Base-by-base conservation (phyloP, 257 asterid genomes). In the Salvia hispanica region DNA sequence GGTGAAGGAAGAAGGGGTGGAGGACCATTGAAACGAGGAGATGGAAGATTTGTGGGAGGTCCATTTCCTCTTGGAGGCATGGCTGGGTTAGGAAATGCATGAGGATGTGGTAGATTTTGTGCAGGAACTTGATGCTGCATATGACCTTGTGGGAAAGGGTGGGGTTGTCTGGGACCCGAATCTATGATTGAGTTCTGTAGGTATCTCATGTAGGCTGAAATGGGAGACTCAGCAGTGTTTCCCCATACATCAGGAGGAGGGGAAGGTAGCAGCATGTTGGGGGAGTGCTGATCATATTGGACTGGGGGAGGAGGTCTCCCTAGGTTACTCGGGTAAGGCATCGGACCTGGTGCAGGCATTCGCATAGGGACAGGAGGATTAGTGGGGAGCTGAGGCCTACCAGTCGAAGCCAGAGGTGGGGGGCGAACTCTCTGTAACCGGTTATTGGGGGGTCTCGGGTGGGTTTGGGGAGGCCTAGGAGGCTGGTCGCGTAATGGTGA, bases 141-240 rank as follows among this genome's bases (percentile, higher is more conserved):
- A 56, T 64, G 75, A 50, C 69, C 58, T 66, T 77, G 86, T 42
- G 77, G 77, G 7, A 18, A 78, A 54, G 77, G 28, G 13, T 75
- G 80, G 31, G 70, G 67, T 34, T 81, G 89, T 45, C 79, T 25
- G 3, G 79, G 81, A 55, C 84, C 86, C 2, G 86, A 69, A 73
- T 89, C 94, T 11, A 79, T 66, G 56, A 92, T 74, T 7, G 95
- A 92, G 79, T 78, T 84, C 45, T 92, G 98, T 76, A 92, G 91
- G 76, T 89, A 87, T 0, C 95, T 84, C 98, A 89, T 87, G 73
- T 92, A 92, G 55, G 86, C 95, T 2, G 96, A 87, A 59, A 87
- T 75, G 2, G 98, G 96, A 67, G 98, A 92, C 78, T 92, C 98
- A 0, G 92, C 82, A 0, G 88, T 79, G 64, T 91, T 88, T 12